phyloP scores from a whole-genome alignment of 768 basidiomycete genomes.

The Leucocoprinus sp. region DNA sequence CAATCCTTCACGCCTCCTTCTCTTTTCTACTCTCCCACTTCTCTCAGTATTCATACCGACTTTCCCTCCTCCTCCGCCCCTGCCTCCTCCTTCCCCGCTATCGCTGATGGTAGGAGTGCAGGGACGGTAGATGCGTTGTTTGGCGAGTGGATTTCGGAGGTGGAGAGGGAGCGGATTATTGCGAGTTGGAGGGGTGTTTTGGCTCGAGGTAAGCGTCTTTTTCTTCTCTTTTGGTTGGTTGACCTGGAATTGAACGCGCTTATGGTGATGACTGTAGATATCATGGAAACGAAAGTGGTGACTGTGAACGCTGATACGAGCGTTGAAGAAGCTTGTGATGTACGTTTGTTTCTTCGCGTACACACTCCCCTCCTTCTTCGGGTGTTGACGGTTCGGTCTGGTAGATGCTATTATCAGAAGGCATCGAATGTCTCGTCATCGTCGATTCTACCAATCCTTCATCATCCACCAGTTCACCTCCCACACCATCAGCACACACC shows the following conservation, averaged over 20 bases:
- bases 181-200: constrained; percentile 45
- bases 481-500: background rate
- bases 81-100: constrained; percentile 23
- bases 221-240: background rate
- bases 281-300: constrained; percentile 63
- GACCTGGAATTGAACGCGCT: background rate
- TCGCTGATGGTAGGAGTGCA: no score
- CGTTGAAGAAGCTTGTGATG: constrained; percentile 81
- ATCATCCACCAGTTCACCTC: background rate
- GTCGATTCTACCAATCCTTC: constrained; percentile 17
- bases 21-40: background rate
- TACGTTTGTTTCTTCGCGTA: constrained; percentile 23
- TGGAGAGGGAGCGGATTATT: constrained; percentile 37
- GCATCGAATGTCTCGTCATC: constrained; percentile 59
- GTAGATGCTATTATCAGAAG: constrained; percentile 28
- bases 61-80: constrained; percentile 18
- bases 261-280: constrained; percentile 33
- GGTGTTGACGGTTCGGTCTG: background rate
- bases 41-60: no score
- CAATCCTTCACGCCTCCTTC: constrained; percentile 14
- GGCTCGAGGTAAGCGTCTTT: constrained; percentile 45
- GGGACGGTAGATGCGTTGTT: constrained; percentile 13
- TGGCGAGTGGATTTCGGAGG: constrained; percentile 21
- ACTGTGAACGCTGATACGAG: constrained; percentile 60
- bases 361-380: background rate